Conservation (phyloP, 2,329 filamentous ascomycete genomes). For the Trichoderma polysporum region DNA sequence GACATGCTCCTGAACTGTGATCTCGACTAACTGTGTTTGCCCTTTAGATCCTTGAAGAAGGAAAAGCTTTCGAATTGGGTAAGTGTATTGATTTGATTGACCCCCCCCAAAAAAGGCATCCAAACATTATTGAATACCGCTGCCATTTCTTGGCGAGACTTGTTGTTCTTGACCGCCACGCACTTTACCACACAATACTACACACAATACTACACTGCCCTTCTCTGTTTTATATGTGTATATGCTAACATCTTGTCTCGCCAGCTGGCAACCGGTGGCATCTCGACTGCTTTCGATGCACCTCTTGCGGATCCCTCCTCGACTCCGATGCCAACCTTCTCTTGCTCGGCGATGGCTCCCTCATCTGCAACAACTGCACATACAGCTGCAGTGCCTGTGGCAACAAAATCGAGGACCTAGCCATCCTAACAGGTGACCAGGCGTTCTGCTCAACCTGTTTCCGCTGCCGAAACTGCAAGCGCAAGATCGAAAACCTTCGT, state of each 20-base stretch:
- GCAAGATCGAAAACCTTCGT: conserved; percentile 96
- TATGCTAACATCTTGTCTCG: conserved; percentile 30
- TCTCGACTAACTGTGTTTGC: conserved; percentile 18
- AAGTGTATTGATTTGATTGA: conserved; percentile 30
- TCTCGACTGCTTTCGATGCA: conserved; percentile 97
- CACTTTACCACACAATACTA: not conserved
- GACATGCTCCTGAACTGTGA: not conserved
- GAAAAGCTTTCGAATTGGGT: conserved; percentile 98
- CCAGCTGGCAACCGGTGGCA: conserved; percentile 95
- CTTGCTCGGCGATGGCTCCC: conserved; percentile 91
- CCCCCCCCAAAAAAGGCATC: not conserved
- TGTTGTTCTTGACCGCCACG: conserved; percentile 5
- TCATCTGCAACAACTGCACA: conserved; percentile 99
- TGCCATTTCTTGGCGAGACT: not conserved
- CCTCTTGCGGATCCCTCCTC: conserved; percentile 90
- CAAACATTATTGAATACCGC: not conserved
- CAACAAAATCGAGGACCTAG: conserved; percentile 97
- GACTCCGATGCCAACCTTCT: conserved; percentile 98
- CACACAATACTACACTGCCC: not conserved
- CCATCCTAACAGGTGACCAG: conserved; percentile 95
- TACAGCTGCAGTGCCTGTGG: conserved; percentile 97
- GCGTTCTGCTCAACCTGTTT: conserved; percentile 98
- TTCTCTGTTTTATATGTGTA: not conserved
- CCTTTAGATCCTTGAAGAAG: conserved; percentile 87
- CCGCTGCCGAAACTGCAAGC: conserved; percentile 95